Percentiles rank a stretch among this genome's conserved stretches.
phyloP scores from a whole-genome alignment of 2,329 filamentous ascomycete genomes.

The Trichoderma sp. region DNA sequence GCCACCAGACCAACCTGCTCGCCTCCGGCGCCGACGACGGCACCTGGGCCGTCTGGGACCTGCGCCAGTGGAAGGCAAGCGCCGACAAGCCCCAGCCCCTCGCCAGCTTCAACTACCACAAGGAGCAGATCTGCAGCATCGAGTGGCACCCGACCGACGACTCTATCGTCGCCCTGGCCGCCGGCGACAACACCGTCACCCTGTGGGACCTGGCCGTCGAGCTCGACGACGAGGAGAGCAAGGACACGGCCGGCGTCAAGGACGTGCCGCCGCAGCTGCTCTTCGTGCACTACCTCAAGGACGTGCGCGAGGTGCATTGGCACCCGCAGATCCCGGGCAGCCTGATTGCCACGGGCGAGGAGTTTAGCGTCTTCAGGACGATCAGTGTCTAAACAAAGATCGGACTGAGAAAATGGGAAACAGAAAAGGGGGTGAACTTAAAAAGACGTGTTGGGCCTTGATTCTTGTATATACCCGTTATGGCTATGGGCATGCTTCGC shows the following conservation, averaged over 20 bases:
- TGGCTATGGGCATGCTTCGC: constrained; percentile 24
- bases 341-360: constrained; percentile 85
- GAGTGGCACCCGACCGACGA: constrained; percentile 99
- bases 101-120: constrained; percentile 94
- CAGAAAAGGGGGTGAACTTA: background rate
- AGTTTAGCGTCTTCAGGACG: constrained; percentile 83
- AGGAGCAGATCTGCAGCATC: constrained; percentile 91
- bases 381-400: constrained; percentile 66
- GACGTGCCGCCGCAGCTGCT: constrained; percentile 93
- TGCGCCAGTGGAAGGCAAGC: constrained; percentile 83
- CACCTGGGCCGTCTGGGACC: constrained; percentile 93
- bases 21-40: constrained; percentile 93
- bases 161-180: constrained; percentile 89
- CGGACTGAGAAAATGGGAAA: no score
- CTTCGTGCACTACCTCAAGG: constrained; percentile 95
- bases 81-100: constrained; percentile 72
- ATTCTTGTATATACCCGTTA: constrained; percentile 26
- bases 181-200: constrained; percentile 90
- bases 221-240: constrained; percentile 94
- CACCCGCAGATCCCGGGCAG: constrained; percentile 92
- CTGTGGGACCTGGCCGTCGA: constrained; percentile 97
- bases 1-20: constrained; percentile 82
- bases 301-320: constrained; percentile 96
- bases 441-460: background rate
- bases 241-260: constrained; percentile 80